phyloP scores from a whole-genome alignment of 495 filamentous ascomycete species.

The Trichoderma reesei region DNA sequence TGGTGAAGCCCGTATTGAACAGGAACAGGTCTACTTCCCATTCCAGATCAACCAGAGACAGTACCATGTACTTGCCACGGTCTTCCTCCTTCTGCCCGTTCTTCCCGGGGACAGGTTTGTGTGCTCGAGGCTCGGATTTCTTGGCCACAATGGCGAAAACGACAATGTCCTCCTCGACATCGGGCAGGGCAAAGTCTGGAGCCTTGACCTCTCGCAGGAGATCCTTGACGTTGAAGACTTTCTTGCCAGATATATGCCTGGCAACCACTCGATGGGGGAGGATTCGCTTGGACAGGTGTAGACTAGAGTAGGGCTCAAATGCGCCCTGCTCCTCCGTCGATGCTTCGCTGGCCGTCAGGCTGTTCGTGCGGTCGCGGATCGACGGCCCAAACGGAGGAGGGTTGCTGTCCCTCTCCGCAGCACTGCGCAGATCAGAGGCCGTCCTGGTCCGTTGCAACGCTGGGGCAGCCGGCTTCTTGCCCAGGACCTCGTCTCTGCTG shows the following conservation, averaged over 20 bases:
- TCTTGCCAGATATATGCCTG: conserved; percentile 66
- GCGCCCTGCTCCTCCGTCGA: conserved; percentile 26
- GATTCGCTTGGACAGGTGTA: conserved; percentile 78
- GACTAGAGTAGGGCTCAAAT: conserved; percentile 78
- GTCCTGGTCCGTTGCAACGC: conserved; percentile 44
- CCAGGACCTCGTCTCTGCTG: conserved; percentile 55
- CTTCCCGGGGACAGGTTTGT: conserved; percentile 49
- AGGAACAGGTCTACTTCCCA: conserved; percentile 89
- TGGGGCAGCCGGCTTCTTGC: conserved; percentile 25
- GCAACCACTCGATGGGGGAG: conserved; percentile 70
- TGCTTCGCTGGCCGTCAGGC: conserved; percentile 10
- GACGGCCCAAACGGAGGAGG: conserved; percentile 3
- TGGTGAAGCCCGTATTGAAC: conserved; percentile 81
- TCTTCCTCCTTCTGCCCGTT: conserved; percentile 41
- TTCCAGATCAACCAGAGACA: conserved; percentile 77
- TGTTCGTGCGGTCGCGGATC: conserved; percentile 4
- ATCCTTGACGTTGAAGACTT: conserved; percentile 67
- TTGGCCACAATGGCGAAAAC: conserved; percentile 78
- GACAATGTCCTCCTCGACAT: conserved; percentile 76
- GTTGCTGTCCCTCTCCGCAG: conserved; percentile 1
- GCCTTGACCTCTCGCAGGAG: conserved; percentile 71
- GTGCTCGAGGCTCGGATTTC: conserved; percentile 69
- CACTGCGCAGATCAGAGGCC: conserved; percentile 32
- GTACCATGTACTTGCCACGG: conserved; percentile 77
- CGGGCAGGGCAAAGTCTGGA: conserved; percentile 76